Evolutionary conservation across 805 yeast species (phyloP).

Genomic region (Wickerhamiella kurtzmanii): DNA sequence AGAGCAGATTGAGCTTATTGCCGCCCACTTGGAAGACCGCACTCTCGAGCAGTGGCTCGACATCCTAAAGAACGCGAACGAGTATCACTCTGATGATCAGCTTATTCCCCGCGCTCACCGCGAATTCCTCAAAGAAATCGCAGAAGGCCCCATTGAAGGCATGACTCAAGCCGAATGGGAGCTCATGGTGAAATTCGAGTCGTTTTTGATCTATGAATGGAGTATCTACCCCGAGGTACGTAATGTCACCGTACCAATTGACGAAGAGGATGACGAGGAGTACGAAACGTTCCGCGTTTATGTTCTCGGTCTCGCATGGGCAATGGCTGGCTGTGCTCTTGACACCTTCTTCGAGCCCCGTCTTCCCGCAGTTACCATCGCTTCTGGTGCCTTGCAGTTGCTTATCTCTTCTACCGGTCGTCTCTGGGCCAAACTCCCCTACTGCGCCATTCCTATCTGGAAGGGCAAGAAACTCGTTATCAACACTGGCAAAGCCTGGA

Average conservation of each 20-base stretch:
- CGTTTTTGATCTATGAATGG: constrained; percentile 30
- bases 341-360: constrained; percentile 48
- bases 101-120: constrained; percentile 32
- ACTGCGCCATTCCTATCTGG: constrained; percentile 1
- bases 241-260: constrained; percentile 39
- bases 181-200: constrained; percentile 26
- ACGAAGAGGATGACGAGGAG: constrained; percentile 32
- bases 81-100: constrained; percentile 34
- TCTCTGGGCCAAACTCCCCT: constrained; percentile 23
- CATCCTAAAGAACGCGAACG: constrained; percentile 30
- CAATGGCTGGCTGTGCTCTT: constrained; percentile 40
- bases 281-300: constrained; percentile 41
- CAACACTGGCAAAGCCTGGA: constrained; percentile 43
- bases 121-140: constrained; percentile 24
- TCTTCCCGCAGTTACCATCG: constrained; percentile 38
- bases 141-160: constrained; percentile 11
- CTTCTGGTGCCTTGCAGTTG: constrained; percentile 42
- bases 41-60: constrained; percentile 29
- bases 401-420: constrained; percentile 48
- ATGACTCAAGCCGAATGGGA: constrained; percentile 17
- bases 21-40: constrained; percentile 18
- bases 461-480: constrained; percentile 17
- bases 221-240: constrained; percentile 54
- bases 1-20: constrained; percentile 10
- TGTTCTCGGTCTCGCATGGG: constrained; percentile 33